Evolutionary conservation across 352 stramenopile species (phyloP).

Genomic region (Globisporangium solare): DNA sequence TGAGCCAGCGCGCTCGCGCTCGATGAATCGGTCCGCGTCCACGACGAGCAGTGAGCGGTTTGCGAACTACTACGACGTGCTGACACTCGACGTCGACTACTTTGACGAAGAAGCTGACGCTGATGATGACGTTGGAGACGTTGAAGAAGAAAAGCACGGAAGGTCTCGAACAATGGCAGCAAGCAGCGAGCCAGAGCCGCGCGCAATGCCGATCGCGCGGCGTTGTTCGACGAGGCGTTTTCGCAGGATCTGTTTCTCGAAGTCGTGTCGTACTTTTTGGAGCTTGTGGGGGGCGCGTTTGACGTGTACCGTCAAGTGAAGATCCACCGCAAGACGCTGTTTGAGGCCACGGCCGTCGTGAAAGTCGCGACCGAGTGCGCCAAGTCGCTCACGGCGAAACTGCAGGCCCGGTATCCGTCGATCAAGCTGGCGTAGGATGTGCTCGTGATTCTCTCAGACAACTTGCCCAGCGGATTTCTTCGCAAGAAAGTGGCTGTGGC

Average conservation of each 20-base stretch:
- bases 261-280: slow-evolving; percentile 24
- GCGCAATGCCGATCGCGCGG: slow-evolving; percentile 4
- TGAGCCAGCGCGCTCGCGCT: no score
- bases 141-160: no score
- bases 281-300: slow-evolving; percentile 23
- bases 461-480: not conserved
- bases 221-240: slow-evolving; percentile 21
- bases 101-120: slow-evolving; percentile 8
- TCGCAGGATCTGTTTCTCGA: slow-evolving; percentile 21
- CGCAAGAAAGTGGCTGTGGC: not conserved
- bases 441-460: slow-evolving; percentile 11
- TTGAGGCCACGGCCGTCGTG: slow-evolving; percentile 29
- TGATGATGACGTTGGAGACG: no score
- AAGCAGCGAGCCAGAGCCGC: not conserved
- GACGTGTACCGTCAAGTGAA: slow-evolving; percentile 27
- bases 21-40: no score
- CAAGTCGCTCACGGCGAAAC: slow-evolving; percentile 10
- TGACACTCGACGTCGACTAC: slow-evolving; percentile 19
- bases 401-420: slow-evolving; percentile 20
- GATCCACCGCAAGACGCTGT: slow-evolving; percentile 24
- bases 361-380: slow-evolving; percentile 24
- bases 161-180: not conserved
- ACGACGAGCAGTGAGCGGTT: slow-evolving; percentile 5
- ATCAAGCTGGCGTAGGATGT: slow-evolving; percentile 20
- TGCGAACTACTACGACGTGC: slow-evolving; percentile 22